Conservation (phyloP, 2,329 filamentous ascomycete genomes). For the Aspergillus sp. region DNA sequence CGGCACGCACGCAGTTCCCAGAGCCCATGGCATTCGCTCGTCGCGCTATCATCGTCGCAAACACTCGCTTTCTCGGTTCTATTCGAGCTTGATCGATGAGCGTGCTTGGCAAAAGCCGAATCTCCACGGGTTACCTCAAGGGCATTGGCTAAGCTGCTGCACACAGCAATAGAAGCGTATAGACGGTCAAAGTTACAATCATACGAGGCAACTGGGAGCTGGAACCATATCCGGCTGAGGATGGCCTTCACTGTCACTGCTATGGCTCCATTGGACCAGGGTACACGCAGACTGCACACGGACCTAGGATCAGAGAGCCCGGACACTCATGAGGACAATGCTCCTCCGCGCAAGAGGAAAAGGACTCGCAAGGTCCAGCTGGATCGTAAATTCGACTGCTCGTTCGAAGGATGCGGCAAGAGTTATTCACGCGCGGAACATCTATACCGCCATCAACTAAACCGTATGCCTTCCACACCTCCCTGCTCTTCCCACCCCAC, state of each 20-base stretch:
- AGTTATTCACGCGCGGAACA: constrained; percentile 96
- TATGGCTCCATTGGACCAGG: constrained; percentile 20
- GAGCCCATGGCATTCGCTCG: constrained; percentile 6
- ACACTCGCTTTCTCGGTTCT: neutral
- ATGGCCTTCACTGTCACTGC: constrained; percentile 24
- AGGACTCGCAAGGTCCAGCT: constrained; percentile 46
- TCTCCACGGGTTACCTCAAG: constrained; percentile 11
- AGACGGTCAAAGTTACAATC: neutral
- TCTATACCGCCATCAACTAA: constrained; percentile 92
- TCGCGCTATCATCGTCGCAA: neutral
- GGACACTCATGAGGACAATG: constrained; percentile 12
- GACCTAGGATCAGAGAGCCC: constrained; percentile 16
- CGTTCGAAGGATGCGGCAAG: constrained; percentile 85
- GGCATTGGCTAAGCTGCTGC: constrained; percentile 14
- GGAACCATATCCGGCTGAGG: neutral
- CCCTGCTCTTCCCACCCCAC: neutral
- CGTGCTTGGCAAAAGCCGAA: constrained; percentile 2
- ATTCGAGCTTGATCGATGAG: constrained; percentile 11
- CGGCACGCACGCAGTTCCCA: neutral
- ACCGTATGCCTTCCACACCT: constrained; percentile 60
- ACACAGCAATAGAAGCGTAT: constrained; percentile 1
- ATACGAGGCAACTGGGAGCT: neutral
- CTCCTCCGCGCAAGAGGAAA: constrained; percentile 19
- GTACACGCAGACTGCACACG: constrained; percentile 11
- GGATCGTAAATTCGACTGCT: constrained; percentile 70